Percentiles rank a stretch among this genome's conserved stretches.
Conservation (phyloP, 495 filamentous ascomycete species). For the Lindgomyces ingoldianus region DNA sequence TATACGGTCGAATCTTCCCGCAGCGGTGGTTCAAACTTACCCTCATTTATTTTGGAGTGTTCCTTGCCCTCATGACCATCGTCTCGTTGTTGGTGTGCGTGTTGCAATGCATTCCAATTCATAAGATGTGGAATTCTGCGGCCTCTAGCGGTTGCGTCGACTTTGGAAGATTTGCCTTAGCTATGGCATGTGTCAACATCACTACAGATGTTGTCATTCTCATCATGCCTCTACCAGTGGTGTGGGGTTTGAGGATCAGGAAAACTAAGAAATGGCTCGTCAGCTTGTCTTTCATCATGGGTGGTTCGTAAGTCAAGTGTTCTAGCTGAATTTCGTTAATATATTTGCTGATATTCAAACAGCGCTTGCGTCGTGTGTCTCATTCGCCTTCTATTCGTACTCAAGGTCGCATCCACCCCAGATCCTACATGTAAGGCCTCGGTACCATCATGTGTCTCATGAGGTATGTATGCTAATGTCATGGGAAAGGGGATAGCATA, state of each 20-base stretch:
- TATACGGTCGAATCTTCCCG: background rate
- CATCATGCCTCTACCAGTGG: conserved; percentile 9
- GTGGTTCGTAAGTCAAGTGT: background rate
- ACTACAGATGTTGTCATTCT: conserved; percentile 3
- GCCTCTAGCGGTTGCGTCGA: background rate
- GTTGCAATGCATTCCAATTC: background rate
- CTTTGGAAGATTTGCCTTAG: conserved; percentile 2
- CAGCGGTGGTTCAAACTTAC: background rate
- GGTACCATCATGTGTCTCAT: background rate
- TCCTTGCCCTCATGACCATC: background rate
- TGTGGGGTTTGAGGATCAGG: background rate
- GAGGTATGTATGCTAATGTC: background rate
- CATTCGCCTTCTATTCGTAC: background rate
- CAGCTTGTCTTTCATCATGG: conserved; percentile 1
- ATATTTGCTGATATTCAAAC: background rate
- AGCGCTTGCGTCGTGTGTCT: background rate
- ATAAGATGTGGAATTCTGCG: background rate
- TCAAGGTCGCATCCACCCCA: background rate
- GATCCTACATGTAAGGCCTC: background rate
- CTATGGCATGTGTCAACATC: background rate
- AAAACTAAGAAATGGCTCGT: conserved; percentile 1
- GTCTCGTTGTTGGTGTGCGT: background rate
- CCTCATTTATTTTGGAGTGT: background rate
- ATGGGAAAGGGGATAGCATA: background rate
- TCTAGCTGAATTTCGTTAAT: background rate